Conservation (phyloP, 345 rosid species). For the Brassica napus region DNA sequence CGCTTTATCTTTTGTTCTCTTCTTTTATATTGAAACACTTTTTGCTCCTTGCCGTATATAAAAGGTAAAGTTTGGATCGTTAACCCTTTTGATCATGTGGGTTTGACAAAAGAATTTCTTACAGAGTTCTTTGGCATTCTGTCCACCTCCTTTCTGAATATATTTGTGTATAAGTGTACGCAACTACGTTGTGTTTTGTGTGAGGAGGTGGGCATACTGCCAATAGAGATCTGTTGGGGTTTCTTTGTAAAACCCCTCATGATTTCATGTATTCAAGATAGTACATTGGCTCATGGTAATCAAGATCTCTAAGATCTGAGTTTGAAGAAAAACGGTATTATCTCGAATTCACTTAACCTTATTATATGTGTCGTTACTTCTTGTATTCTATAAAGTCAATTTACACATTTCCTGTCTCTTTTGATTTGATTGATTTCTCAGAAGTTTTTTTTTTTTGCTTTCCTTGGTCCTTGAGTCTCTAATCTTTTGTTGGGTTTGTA, state of each 20-base stretch:
- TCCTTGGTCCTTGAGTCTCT: neutral
- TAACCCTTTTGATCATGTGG: conserved; percentile 51
- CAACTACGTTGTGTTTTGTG: neutral
- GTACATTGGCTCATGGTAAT: neutral
- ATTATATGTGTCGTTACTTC: neutral
- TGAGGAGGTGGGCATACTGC: conserved; percentile 47
- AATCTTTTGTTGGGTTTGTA: neutral
- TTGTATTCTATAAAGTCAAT: neutral
- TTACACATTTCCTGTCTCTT: neutral
- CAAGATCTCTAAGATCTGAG: neutral
- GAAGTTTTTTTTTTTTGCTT: neutral
- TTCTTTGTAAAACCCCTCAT: conserved; percentile 43
- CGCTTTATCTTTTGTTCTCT: conserved; percentile 25
- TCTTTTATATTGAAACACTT: neutral
- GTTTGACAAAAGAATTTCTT: conserved; percentile 83
- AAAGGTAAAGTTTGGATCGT: conserved; percentile 11
- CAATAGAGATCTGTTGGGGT: conserved; percentile 47
- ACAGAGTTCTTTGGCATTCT: conserved; percentile 98
- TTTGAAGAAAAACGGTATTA: conserved; percentile 10
- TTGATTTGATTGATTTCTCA: neutral
- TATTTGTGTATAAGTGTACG: neutral
- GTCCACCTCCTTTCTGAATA: conserved; percentile 79
- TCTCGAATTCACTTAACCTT: neutral
- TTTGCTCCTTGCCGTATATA: neutral
- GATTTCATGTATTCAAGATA: conserved; percentile 4